Evolutionary conservation across 306 rosid genomes (phyloP), one percentile per base, ranked within the genome.

Genomic region (Sphenostylis stenocarpa): DNA sequence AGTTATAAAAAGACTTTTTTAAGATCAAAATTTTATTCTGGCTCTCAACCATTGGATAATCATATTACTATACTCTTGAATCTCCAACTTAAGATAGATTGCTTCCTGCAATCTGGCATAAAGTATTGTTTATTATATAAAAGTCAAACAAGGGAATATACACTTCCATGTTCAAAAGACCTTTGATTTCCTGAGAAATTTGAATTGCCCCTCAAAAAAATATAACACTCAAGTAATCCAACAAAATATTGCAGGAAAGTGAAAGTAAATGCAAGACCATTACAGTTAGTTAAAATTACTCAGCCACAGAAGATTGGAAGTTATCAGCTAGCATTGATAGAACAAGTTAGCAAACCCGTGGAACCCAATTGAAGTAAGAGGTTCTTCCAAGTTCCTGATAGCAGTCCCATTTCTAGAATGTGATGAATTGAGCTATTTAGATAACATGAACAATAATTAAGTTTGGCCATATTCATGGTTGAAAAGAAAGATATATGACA

Each of bases 341-440:
- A 62, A 75, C 57, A 62, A 80, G 47, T 72, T 45, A 23, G 77
- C 87, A 72, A 64, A 95, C 99, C 97, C 87, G 83, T 84, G 84
- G 80, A 90, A 68, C 56, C 84, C 83, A 39, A 5, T 90, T 21
- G 97, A 95, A 73, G 88, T 78, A 74, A 92, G 85, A 70, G 89
- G 66, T 81, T 92, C 97, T 67, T 93, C 97, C 84, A 88, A 81
- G 75, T 92, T 90, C 81, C 82, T 90, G 72, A 95, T 91, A 80
- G 75, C 72, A 82, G 91, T 87, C 72, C 96, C 97, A 82, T 81
- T 90, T 61, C 96, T 87, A 76, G 87, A 87, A 66, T 82, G 89
- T 51, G 99, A 95, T 72, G 99, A 88, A 80, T 83, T 95, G 84
- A 90, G 83, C 99, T 95, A 88, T 75, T 67, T 44, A 72, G 64